These are phyloP conservation scores for Eragrostis nindensis DNA, from an alignment of 176 grass and related monocot genomes.

Conservation along the genomic window DNA sequence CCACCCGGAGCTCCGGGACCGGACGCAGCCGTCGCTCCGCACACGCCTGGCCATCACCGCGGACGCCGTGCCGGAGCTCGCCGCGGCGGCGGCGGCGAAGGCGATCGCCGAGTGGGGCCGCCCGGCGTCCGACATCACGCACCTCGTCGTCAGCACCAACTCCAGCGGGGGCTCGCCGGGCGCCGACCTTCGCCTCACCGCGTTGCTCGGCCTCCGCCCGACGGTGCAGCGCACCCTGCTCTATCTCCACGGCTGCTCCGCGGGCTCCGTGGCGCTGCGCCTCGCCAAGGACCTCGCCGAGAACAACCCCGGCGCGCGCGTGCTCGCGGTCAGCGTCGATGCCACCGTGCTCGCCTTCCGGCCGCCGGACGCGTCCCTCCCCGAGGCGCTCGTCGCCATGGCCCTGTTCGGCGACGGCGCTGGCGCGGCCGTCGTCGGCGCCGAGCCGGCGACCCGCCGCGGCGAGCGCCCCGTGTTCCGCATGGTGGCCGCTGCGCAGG, in stretches of 20 bases:
- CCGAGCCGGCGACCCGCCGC: not conserved
- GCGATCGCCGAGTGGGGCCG: constrained; percentile 68
- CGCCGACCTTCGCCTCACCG: constrained; percentile 33
- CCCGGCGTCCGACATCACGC: constrained; percentile 44
- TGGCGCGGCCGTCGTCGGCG: constrained; percentile 45
- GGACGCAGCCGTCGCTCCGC: constrained; percentile 33
- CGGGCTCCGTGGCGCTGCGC: constrained; percentile 39
- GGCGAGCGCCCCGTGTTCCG: constrained; percentile 48
- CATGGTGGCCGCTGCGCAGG: constrained; percentile 36
- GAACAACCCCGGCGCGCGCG: constrained; percentile 46
- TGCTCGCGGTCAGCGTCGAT: constrained; percentile 44
- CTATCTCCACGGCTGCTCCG: constrained; percentile 37
- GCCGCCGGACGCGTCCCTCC: constrained; percentile 4
- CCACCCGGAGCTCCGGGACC: constrained; percentile 23
- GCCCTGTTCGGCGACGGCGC: constrained; percentile 57
- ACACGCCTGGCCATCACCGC: constrained; percentile 10
- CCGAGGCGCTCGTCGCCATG: constrained; percentile 30
- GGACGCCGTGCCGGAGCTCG: constrained; percentile 34
- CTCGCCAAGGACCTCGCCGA: constrained; percentile 65
- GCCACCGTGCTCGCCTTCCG: constrained; percentile 20
- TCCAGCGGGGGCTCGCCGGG: constrained; percentile 35
- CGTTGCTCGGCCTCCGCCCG: constrained; percentile 43
- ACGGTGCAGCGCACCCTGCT: constrained; percentile 26
- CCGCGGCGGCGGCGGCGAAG: constrained; percentile 30
- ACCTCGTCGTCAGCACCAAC: constrained; percentile 50